Percentiles rank a stretch among this genome's conserved stretches.
Evolutionary conservation across 148 eudicot genomes (phyloP).

Genomic region (Mesembryanthemum crystallinum): DNA sequence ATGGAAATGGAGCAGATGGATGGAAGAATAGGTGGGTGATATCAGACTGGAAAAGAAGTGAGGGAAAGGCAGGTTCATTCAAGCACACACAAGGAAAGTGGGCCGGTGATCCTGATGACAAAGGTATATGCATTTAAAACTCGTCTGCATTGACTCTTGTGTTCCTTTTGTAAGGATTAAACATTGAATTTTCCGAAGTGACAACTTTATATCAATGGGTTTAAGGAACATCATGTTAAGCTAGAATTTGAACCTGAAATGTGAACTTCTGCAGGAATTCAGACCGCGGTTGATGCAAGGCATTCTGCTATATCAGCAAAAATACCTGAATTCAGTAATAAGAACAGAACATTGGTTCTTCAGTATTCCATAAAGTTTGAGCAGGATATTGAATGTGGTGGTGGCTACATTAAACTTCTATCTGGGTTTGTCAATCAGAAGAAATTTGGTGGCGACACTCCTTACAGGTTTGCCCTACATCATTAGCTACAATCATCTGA

Average conservation of each 20-base stretch:
- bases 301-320: slow-evolving; percentile 81
- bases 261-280: slow-evolving; percentile 52
- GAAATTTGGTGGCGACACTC: slow-evolving; percentile 89
- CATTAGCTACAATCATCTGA: background rate
- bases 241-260: background rate
- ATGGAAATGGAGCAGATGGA: slow-evolving; percentile 47
- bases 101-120: slow-evolving; percentile 76
- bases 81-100: slow-evolving; percentile 79
- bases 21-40: slow-evolving; percentile 76
- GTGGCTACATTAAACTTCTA: slow-evolving; percentile 76
- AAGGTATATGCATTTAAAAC: slow-evolving; percentile 37
- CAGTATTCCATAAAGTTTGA: slow-evolving; percentile 74
- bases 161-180: too few relatives aligned
- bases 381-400: slow-evolving; percentile 88
- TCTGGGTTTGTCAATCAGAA: slow-evolving; percentile 81
- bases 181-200: too few relatives aligned
- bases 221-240: background rate
- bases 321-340: slow-evolving; percentile 70
- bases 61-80: slow-evolving; percentile 73
- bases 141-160: background rate
- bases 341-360: slow-evolving; percentile 72
- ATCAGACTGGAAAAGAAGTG: slow-evolving; percentile 78
- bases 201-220: background rate
- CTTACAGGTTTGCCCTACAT: slow-evolving; percentile 57
- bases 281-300: slow-evolving; percentile 69